Conservation (phyloP, 768 basidiomycete genomes). For the Termitomyces sp. region DNA sequence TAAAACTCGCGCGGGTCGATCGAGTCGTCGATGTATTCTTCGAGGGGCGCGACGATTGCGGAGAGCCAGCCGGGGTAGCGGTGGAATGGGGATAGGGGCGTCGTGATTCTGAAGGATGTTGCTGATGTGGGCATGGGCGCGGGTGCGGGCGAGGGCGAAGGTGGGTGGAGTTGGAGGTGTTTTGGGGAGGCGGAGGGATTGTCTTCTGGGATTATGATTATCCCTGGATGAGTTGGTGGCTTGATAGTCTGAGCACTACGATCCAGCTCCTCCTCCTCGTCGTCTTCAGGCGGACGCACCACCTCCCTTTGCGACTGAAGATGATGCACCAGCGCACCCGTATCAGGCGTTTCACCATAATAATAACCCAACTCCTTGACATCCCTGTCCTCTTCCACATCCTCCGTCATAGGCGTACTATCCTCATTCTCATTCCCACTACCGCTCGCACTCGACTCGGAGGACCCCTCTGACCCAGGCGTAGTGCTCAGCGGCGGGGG, state of each 20-base stretch:
- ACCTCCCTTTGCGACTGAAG: conserved; percentile 18
- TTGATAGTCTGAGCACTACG: not conserved
- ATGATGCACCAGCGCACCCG: not conserved
- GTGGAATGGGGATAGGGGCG: conserved; percentile 33
- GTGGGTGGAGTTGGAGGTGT: not conserved
- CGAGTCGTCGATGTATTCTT: conserved; percentile 56
- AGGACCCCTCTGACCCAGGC: conserved; percentile 24
- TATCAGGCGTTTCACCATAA: not conserved
- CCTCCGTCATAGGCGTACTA: not conserved
- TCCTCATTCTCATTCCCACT: not conserved
- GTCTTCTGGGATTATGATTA: not conserved
- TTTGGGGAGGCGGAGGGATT: not conserved
- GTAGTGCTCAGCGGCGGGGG: conserved; percentile 40
- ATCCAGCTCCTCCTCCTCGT: conserved; percentile 11
- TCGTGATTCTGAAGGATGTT: not conserved
- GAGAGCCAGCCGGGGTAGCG: conserved; percentile 62
- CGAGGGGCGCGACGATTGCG: conserved; percentile 50
- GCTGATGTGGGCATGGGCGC: not conserved
- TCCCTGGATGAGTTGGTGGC: not conserved
- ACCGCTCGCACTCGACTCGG: conserved; percentile 4
- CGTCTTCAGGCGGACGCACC: not conserved
- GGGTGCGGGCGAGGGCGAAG: not conserved
- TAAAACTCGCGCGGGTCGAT: conserved; percentile 62
- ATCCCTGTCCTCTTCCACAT: not conserved
- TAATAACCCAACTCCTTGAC: not conserved